Base-by-base conservation (phyloP, 306 rosid genomes). In the Benincasa hispida region DNA sequence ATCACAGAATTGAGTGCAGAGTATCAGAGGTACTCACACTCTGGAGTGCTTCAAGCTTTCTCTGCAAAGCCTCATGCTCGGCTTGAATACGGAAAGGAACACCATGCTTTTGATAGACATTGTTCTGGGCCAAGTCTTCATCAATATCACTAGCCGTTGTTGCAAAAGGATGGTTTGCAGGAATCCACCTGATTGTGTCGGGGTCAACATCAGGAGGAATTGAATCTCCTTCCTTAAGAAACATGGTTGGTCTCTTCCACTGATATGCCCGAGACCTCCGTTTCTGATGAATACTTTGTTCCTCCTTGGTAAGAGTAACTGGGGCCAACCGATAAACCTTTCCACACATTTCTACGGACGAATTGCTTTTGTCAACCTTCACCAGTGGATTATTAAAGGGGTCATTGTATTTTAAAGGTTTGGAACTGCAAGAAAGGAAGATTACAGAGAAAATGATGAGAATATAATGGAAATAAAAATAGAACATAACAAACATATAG, bases 91-190 rank as follows among this genome's bases (percentile, higher is more conserved):
- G 96, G 75, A 82, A 94, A 28, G 98, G 98, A 87, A 94, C 97
- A 69, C 98, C 98, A 39, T 83, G 87, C 85, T 94, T 89, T 84
- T 94, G 98, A 69, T 85, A 76, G 69, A 94, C 96, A 81, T 94
- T 91, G 72, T 82, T 90, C 62, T 91, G 98, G 18, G 98, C 98
- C 50, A 91, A 77, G 81, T 89, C 87, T 83, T 94, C 97, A 55
- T 89, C 97, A 69, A 94, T 86, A 77, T 91, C 98, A 56, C 85
- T 81, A 56, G 89, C 87, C 13, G 97, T 91, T 59, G 97, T 91
- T 77, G 97, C 99, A 82, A 94, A 94, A 75, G 97, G 97, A 80
- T 94, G 98, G 78, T 94, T 94, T 0, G 91, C 89, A 28, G 98
- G 98, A 86, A 91, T 90, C 97, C 98, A 94, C 77, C 98, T 83